These are phyloP conservation scores for Termitomyces bulborhizus DNA, from an alignment of 768 basidiomycete species.

Conservation along the genomic window DNA sequence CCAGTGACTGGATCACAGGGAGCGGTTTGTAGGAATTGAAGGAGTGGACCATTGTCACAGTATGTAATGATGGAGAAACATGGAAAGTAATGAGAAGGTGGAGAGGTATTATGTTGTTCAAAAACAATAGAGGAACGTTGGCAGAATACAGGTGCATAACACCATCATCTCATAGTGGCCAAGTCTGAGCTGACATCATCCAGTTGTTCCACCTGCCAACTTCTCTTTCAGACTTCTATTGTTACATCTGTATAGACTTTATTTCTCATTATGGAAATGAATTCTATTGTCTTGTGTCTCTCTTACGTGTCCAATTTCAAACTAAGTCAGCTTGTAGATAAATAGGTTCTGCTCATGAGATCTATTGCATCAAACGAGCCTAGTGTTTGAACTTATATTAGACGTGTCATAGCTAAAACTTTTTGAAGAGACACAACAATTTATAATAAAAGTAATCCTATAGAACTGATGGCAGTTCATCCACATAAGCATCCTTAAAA, in stretches of 20 bases:
- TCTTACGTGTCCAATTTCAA: constrained; percentile 86
- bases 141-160: constrained; percentile 78
- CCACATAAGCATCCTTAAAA: no score
- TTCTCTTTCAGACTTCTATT: constrained; percentile 79
- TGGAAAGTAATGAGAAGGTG: constrained; percentile 90
- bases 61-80: constrained; percentile 45
- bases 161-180: background rate
- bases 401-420: no score
- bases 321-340: no score
- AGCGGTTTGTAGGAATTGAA: constrained; percentile 77
- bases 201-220: constrained; percentile 76
- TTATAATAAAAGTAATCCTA: no score
- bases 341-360: no score
- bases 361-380: no score
- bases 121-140: constrained; percentile 86
- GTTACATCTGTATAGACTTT: constrained; percentile 92
- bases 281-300: constrained; percentile 92
- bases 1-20: constrained; percentile 78
- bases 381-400: no score
- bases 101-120: constrained; percentile 70
- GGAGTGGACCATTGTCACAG: constrained; percentile 66
- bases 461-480: no score
- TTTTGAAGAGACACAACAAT: no score
- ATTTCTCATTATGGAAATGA: constrained; percentile 90
- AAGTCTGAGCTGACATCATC: background rate